Percentiles rank a stretch among this genome's conserved stretches.
phyloP scores from a whole-genome alignment of 108 stramenopile genomes.

The Cylindrotheca fusiformis region DNA sequence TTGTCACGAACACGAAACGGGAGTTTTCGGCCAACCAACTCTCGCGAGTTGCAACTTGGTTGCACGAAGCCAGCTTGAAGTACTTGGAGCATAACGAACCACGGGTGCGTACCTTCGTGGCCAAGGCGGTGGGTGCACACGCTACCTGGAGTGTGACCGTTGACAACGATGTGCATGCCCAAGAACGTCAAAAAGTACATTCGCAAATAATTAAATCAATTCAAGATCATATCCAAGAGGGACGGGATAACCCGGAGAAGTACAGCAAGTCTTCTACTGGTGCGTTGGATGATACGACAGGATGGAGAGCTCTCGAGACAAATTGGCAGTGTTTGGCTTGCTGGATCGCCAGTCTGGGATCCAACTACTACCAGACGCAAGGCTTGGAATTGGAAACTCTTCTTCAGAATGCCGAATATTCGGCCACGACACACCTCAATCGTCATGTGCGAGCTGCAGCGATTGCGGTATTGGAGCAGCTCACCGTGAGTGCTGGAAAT shows the following conservation, averaged over 20 bases:
- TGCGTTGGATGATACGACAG: constrained; percentile 95
- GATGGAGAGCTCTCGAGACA: constrained; percentile 96
- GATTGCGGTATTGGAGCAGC: constrained; percentile 79
- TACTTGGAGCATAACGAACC: constrained; percentile 82
- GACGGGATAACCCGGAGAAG: constrained; percentile 38
- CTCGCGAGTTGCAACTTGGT: constrained; percentile 36
- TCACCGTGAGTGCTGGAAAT: constrained; percentile 44
- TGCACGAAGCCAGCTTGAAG: constrained; percentile 45
- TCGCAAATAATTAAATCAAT: constrained; percentile 32
- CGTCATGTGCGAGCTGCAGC: constrained; percentile 94
- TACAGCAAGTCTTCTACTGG: constrained; percentile 64
- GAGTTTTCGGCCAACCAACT: constrained; percentile 21
- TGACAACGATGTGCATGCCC: constrained; percentile 6
- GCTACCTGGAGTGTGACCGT: constrained; percentile 41
- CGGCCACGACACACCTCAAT: constrained; percentile 83
- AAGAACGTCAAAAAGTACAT: constrained; percentile 29
- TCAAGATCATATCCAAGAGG: constrained; percentile 41
- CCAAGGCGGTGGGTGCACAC: constrained; percentile 73
- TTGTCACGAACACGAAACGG: not conserved
- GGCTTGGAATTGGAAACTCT: constrained; percentile 25
- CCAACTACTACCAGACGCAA: constrained; percentile 26
- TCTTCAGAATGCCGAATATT: constrained; percentile 47
- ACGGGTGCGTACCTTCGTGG: constrained; percentile 77
- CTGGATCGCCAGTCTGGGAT: constrained; percentile 61
- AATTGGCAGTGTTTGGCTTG: constrained; percentile 88